phyloP scores from a whole-genome alignment of 495 filamentous ascomycete species.

The Xylaria grammica region DNA sequence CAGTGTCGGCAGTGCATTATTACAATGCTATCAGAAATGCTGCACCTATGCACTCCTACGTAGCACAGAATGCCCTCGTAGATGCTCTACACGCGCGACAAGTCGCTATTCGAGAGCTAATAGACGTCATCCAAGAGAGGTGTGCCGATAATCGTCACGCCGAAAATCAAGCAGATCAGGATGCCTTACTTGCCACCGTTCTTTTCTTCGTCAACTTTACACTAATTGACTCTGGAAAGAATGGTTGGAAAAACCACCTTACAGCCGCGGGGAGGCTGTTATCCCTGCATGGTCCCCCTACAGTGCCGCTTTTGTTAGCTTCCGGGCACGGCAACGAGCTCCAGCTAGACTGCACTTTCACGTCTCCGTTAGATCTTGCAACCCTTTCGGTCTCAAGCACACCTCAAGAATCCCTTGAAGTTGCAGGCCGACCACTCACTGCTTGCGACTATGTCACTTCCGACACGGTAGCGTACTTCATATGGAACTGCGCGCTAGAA shows the following conservation, averaged over 20 bases:
- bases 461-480: constrained; percentile 46
- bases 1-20: constrained; percentile 61
- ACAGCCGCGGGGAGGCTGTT: constrained; percentile 54
- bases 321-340: background rate
- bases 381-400: constrained; percentile 21
- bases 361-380: background rate
- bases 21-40: constrained; percentile 37
- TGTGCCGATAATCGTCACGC: background rate
- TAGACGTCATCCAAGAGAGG: constrained; percentile 34
- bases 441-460: constrained; percentile 48
- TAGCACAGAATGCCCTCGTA: constrained; percentile 36
- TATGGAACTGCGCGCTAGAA: constrained; percentile 35
- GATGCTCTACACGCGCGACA: constrained; percentile 58
- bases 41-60: constrained; percentile 23
- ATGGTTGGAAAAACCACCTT: constrained; percentile 61
- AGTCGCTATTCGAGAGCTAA: constrained; percentile 52
- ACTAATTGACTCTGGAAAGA: constrained; percentile 60
- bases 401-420: constrained; percentile 39
- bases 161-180: constrained; percentile 39
- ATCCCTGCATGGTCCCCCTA: constrained; percentile 27
- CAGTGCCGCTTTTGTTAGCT: constrained; percentile 33
- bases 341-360: constrained; percentile 16
- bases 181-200: constrained; percentile 53
- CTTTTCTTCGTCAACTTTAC: constrained; percentile 64
- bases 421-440: background rate